phyloP scores from a whole-genome alignment of 1,139 yeast genomes.

The Chernovozyma sophiae-reginae region DNA sequence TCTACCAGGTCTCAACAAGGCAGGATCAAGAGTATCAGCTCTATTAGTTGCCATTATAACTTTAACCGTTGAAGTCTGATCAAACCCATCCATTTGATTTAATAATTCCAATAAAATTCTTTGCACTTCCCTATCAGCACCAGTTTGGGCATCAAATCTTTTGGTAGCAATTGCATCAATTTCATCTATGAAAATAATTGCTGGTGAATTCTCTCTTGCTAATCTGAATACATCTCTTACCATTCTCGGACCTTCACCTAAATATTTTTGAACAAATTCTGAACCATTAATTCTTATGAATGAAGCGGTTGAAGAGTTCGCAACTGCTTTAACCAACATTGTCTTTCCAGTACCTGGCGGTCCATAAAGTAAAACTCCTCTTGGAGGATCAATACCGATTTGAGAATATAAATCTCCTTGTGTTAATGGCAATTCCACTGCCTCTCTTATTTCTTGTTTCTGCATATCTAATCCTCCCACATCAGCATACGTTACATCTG shows the following conservation, averaged over 20 bases:
- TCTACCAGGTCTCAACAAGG: conserved; percentile 95
- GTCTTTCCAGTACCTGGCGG: conserved; percentile 99
- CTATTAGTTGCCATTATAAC: conserved; percentile 99
- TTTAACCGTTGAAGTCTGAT: conserved; percentile 90
- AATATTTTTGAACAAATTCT: conserved; percentile 94
- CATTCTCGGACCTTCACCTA: conserved; percentile 99
- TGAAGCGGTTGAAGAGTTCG: conserved; percentile 91
- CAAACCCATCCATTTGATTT: conserved; percentile 99
- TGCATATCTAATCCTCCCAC: conserved; percentile 99
- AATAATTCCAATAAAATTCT: conserved; percentile 92
- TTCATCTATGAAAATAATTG: conserved; percentile 96
- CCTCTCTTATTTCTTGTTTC: conserved; percentile 97
- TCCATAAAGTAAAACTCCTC: conserved; percentile 95
- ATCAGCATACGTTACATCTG: conserved; percentile 86
- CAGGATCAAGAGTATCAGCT: conserved; percentile 97
- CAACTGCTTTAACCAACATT: conserved; percentile 98
- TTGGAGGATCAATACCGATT: conserved; percentile 98
- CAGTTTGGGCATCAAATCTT: conserved; percentile 98
- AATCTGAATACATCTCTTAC: conserved; percentile 96
- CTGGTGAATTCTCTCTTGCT: conserved; percentile 96
- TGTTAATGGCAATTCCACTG: conserved; percentile 93
- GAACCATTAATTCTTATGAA: conserved; percentile 97
- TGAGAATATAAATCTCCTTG: conserved; percentile 95
- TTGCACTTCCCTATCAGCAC: conserved; percentile 99
- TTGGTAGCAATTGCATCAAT: conserved; percentile 98